Base-by-base conservation (phyloP, 23 red algal species). In the Gracilaria gracilis region DNA sequence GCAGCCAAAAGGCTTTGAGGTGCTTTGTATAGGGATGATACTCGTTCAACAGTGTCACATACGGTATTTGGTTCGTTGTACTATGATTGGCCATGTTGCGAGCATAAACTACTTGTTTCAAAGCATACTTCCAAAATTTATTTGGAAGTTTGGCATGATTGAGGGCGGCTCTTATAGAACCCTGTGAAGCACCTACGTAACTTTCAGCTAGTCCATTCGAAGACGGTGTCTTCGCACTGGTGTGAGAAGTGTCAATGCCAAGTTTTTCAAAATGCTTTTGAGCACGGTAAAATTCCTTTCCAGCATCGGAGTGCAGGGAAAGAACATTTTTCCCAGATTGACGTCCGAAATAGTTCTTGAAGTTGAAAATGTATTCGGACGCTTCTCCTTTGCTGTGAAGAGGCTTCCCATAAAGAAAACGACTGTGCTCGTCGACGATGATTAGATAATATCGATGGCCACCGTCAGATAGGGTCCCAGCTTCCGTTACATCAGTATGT, bases 131-230 rank as follows among this genome's bases (percentile, higher is more conserved):
- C 47, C 73, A 78, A 0, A 29, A 46, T 4, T 31, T 48, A 11
- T 17, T 14, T 13, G 73, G 73, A 46, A 78, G 28, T 8, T 44
- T 46, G 9, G 37, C 37, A 0, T 78, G 73, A 4, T 78, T 7
- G 13, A 78, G 20, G 14, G 34, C 44, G 2, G 31, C 37, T 19
- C 73, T 31, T 5, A 46, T 16, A 9, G 73, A 35, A 27, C 73
- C 73, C 73, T 48, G 44, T 2, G 73, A 15, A 48, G 47, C 20
- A 25, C 21, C 14, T 51, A 51, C 28, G 36, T 78, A 4, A 2
- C 73, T 8, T 78, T 53, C 73, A 58, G 54, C 54, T 20, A 58
- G 54, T n/a, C 54, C 54, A 20, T 58, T 58, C 2, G 54, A 58
- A 58, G 54, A 58, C 54, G 54, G 23, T 13, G 15, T 58, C 6